Evolutionary conservation across 2,329 filamentous ascomycete species (phyloP), one percentile per base, ranked within the genome.

Genomic region (Metarhizium anisopliae): DNA sequence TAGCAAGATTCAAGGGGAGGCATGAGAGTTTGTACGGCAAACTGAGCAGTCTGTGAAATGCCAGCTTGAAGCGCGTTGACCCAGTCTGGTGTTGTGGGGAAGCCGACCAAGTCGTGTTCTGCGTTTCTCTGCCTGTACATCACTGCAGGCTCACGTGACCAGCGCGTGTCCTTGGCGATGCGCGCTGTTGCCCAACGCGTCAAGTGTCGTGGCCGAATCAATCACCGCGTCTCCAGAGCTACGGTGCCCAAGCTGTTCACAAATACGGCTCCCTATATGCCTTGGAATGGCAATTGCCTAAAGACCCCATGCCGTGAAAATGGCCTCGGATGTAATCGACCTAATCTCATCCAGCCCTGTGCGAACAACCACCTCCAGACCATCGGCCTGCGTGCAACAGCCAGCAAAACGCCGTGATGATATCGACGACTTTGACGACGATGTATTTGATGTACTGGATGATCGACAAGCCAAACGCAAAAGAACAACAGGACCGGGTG

Each of bases 321-420:
- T 72, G 69, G 61, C 64, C 7, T 59, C 61, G 2, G 61, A 70
- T 13, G 60, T 72, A 35, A 72, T 72, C 54, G 67, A 72, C 57
- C 67, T 72, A 30, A 60, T 71, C 20, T 72, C 70, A 16, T 72
- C 70, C 8, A 72, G 70, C 30, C 70, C 70, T 6, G 55, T 60
- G 47, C 53, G 54, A 10, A n/a, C 29, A 40, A 16, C n/a, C 18
- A 6, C 14, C 25, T 25, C 25, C 11, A 38, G 29, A 11, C 43
- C 43, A 25, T 18, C 50, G n/a, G 14, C 4, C 13, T 8, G 20
- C 13, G 4, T 14, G 6, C 25, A 14, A 20, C 45, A n/a, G 8
- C 6, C 25, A 36, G 36, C 35, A 51, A 38, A 29, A 45, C 6
- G 38, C 40, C 25, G 50, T 10, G 49, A 57, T 36, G 50, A 52